Conservation (phyloP, 768 basidiomycete species). For the Neoboletus magnificus region DNA sequence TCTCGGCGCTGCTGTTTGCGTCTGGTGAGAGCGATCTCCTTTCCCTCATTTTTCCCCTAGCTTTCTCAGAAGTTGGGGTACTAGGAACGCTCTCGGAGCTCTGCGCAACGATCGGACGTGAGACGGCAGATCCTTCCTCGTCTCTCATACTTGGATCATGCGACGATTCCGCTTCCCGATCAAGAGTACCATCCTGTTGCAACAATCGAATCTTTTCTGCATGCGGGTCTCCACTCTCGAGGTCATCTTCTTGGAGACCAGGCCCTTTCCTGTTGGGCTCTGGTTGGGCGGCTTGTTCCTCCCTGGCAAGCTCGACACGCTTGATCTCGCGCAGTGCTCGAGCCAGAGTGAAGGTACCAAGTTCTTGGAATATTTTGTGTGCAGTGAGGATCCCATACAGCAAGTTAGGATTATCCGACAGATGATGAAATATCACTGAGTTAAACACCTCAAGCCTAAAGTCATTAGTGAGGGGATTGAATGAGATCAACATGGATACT, state of each 20-base stretch:
- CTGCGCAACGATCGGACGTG: slow-evolving; percentile 43
- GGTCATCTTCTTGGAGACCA: slow-evolving; percentile 18
- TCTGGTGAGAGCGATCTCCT: slow-evolving; percentile 55
- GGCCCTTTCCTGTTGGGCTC: slow-evolving; percentile 24
- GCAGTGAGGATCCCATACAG: slow-evolving; percentile 82
- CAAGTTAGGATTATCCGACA: slow-evolving; percentile 82
- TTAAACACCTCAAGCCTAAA: slow-evolving; percentile 89
- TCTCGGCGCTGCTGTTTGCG: slow-evolving; percentile 54
- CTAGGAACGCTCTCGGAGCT: slow-evolving; percentile 36
- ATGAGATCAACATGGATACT: slow-evolving; percentile 20
- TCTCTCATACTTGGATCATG: slow-evolving; percentile 6
- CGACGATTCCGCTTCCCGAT: slow-evolving; percentile 24
- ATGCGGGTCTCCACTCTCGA: slow-evolving; percentile 25
- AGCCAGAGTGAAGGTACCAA: slow-evolving; percentile 88
- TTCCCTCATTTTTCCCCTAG: slow-evolving; percentile 86
- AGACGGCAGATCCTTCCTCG: slow-evolving; percentile 14
- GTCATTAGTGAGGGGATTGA: not conserved
- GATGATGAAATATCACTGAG: slow-evolving; percentile 71
- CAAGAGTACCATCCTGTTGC: slow-evolving; percentile 38
- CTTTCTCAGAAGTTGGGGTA: slow-evolving; percentile 72
- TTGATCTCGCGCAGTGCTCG: slow-evolving; percentile 84
- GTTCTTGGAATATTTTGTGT: slow-evolving; percentile 81
- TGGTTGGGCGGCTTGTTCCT: slow-evolving; percentile 51
- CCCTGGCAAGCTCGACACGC: slow-evolving; percentile 65
- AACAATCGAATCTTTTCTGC: slow-evolving; percentile 69